Base-by-base conservation (phyloP, 306 rosid genomes). In the Glycine latifolia region DNA sequence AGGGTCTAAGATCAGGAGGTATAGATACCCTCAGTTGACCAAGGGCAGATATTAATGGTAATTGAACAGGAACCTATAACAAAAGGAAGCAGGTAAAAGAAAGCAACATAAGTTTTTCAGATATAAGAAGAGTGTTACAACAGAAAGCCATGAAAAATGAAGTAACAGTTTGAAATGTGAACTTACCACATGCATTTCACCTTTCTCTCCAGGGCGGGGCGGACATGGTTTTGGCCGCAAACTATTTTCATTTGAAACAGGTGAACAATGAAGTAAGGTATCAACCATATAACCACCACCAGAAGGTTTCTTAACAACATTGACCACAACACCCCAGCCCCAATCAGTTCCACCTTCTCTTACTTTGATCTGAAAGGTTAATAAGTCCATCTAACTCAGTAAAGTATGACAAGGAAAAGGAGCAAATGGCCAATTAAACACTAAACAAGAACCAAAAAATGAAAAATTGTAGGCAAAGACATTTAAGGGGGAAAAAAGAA, bases 241-340 rank as follows among this genome's bases (percentile, higher is more conserved):
- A 89, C 76, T 85, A 82, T 85, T 91, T 79, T 95, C 97, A 82
- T 85, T 88, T 78, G 92, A 92, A 87, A 89, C 85, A 68, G 98
- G 92, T 46, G 98, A 91, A 84, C 99, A 95, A 71, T 90, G 93
- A 73, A 95, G 97, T 79, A 95, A 89, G 74, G 97, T 95, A 86
- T 95, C 99, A 76, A 95, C 94, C 52, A 95, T 89, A 86, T 91
- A 93, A 78, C 92, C 95, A 75, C 97, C 91, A 79, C 89, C 84
- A 59, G 97, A 83, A n/a, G 97, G 94, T 85, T 88, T 91, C 91
- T 91, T 95, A 43, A 95, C 88, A 82, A 95, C 93, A 76, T 95
- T 95, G 71, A 95, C 99, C 41, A 93, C 99, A 85, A 95, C 97
- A 79, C 98, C 99, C 98, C 99, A 95, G 76, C 99, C 98, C 99